Conservation (phyloP, 2,329 filamentous ascomycete genomes). For the Calonectria leucothoes region DNA sequence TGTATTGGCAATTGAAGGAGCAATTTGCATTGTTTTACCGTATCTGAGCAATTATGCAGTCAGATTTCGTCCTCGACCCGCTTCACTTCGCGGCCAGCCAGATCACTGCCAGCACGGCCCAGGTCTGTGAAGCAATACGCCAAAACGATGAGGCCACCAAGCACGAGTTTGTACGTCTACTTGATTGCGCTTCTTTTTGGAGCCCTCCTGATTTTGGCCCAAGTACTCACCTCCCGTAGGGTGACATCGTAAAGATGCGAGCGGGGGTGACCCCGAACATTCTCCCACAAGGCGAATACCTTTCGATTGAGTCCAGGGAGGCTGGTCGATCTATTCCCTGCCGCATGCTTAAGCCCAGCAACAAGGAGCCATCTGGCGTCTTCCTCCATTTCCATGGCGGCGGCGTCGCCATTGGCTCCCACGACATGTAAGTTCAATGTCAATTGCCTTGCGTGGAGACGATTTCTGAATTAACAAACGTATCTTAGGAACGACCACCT, state of each 20-base stretch:
- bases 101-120: background rate
- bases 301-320: background rate
- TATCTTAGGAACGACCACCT: background rate
- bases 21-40: too few relatives aligned
- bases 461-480: background rate
- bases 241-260: background rate
- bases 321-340: background rate
- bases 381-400: conserved; percentile 17
- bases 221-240: background rate
- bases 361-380: background rate
- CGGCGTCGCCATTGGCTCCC: background rate
- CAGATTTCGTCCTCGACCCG: background rate
- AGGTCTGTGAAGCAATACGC: background rate
- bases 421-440: background rate
- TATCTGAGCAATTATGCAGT: background rate
- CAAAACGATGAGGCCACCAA: background rate
- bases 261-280: background rate
- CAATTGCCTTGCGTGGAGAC: background rate
- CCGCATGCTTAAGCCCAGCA: background rate
- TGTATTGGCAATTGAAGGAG: background rate
- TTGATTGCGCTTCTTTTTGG: background rate
- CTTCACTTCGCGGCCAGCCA: background rate
- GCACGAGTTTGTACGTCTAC: background rate
- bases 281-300: conserved; percentile 4
- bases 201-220: background rate